Base-by-base conservation (phyloP, 1,139 yeast species). In the Diutina neorugosa region DNA sequence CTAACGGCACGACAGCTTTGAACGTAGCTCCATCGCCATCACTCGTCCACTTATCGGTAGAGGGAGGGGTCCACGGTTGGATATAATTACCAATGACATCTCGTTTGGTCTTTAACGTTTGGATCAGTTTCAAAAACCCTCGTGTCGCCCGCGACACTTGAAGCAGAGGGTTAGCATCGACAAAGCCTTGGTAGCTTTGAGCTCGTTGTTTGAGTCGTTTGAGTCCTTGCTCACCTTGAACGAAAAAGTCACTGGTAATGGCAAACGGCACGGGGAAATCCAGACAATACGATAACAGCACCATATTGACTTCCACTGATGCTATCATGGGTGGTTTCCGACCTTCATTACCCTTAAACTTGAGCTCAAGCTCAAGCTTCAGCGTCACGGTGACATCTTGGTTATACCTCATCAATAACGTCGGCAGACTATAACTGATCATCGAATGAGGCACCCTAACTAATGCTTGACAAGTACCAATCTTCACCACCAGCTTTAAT, bases 211-310 rank as follows among this genome's bases (percentile, higher is more conserved):
- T 27, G 31, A 46, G 19, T 11, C 25, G 40, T 11, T 2, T 12
- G 20, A 46, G 31, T 4, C 37, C 27, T 9, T n/a, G 21, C 4
- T 25, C 21, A 12, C 50, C 25, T 5, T 4, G 19, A 8, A 70
- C 70, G 59, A 73, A 73, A 59, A 74, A 74, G 57, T 74, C 79
- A 55, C 72, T 72, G 5, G 69, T 70, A 21, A 74, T 58, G 49
- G 65, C 66, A 54, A 71, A 63, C 2, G 78, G 78, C 42, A 74
- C 59, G 1, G 78, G 77, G 55, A 69, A 73, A 47, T 73, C 77
- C 1, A 77, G 63, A 51, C 65, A 63, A 57, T 70, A 73, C 2
- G 78, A 63, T 78, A 78, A 74, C 8, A 70, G 64, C 1, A 74
- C 71, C 12, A 74, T 60, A 56, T 71, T 73, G 27, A 67, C 59